Percentiles rank a stretch among this genome's conserved stretches.
Conservation (phyloP, 2,329 filamentous ascomycete genomes). For the Coniochaeta sp. region DNA sequence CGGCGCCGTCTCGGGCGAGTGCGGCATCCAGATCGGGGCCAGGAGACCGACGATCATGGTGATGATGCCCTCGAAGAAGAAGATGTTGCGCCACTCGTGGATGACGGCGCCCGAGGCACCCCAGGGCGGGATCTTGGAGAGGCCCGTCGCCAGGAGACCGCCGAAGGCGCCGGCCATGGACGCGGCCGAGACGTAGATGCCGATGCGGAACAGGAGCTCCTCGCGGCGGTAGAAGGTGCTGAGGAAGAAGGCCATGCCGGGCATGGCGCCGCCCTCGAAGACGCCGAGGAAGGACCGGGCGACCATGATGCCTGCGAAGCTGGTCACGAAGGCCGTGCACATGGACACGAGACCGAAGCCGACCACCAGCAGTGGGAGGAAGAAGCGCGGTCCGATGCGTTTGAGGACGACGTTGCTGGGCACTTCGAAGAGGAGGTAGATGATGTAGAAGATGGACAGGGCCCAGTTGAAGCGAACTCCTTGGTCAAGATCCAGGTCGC, state of each 20-base stretch:
- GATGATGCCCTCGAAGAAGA: slow-evolving; percentile 54
- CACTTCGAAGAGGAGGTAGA: slow-evolving; percentile 47
- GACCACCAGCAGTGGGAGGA: slow-evolving; percentile 44
- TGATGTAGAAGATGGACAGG: slow-evolving; percentile 50
- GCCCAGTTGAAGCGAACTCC: slow-evolving; percentile 49
- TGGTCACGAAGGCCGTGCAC: slow-evolving; percentile 43
- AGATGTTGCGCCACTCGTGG: slow-evolving; percentile 50
- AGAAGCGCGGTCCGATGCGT: slow-evolving; percentile 42
- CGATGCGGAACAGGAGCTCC: slow-evolving; percentile 47
- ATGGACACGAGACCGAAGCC: slow-evolving; percentile 49
- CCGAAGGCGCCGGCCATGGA: slow-evolving; percentile 51
- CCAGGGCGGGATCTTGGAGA: slow-evolving; percentile 43
- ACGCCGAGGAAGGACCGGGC: slow-evolving; percentile 42
- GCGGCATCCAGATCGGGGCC: slow-evolving; percentile 45
- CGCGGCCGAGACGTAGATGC: slow-evolving; percentile 47
- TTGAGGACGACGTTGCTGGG: slow-evolving; percentile 50
- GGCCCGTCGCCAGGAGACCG: slow-evolving; percentile 45
- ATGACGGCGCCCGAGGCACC: slow-evolving; percentile 32
- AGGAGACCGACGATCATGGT: slow-evolving; percentile 38
- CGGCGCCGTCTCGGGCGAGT: slow-evolving; percentile 35
- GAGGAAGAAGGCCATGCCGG: slow-evolving; percentile 48
- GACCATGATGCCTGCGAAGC: slow-evolving; percentile 36
- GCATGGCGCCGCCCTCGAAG: slow-evolving; percentile 51
- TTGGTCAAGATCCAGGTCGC: slow-evolving; percentile 35
- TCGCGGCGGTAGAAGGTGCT: slow-evolving; percentile 48